A percentile compares a stretch with the other conserved stretches of the same genome.
Evolutionary conservation across 257 asterid species (phyloP).

Genomic region (Solanum etuberosum): DNA sequence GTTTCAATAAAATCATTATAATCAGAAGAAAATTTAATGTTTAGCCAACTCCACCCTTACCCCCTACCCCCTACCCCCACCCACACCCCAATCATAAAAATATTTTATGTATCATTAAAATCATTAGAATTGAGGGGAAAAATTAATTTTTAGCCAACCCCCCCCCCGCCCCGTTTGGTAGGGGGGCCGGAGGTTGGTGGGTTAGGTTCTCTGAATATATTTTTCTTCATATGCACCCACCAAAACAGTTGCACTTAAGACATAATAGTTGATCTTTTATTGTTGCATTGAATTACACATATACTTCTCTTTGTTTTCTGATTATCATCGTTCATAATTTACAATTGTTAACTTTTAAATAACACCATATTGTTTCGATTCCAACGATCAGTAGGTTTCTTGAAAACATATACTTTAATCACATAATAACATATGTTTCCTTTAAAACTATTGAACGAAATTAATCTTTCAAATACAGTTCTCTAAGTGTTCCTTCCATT

Average conservation of each 20-base stretch:
- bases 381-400: neutral
- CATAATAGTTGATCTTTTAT: neutral
- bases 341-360: too few species aligned
- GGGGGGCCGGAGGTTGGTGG: neutral
- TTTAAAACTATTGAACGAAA: neutral
- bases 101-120: neutral
- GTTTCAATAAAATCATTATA: neutral
- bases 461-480: neutral
- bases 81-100: neutral
- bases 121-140: neutral
- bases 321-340: neutral
- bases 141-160: neutral
- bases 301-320: too few species aligned
- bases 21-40: neutral
- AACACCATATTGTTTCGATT: too few species aligned
- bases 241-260: neutral
- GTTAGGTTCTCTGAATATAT: neutral
- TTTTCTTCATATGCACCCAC: neutral
- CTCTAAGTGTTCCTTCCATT: too few species aligned
- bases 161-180: neutral
- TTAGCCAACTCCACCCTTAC: neutral
- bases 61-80: neutral
- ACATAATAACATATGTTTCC: neutral
- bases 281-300: neutral
- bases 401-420: neutral